Conservation (phyloP, 169 alveolate genomes). For the Cryptosporidium sp. region DNA sequence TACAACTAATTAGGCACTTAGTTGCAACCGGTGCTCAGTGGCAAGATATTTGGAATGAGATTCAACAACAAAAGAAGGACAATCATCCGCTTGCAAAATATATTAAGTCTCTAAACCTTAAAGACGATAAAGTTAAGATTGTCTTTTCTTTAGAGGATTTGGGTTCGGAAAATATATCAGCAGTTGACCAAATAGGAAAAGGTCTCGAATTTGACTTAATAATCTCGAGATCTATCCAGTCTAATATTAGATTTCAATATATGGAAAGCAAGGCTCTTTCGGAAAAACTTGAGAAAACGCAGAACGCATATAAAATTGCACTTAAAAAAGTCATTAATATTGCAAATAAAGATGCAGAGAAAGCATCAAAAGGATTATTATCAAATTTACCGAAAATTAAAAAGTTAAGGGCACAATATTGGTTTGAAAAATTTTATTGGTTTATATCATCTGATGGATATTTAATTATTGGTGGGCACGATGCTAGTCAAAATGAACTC, state of each 20-base stretch:
- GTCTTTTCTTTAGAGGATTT: slow-evolving; percentile 73
- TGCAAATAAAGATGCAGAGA: slow-evolving; percentile 85
- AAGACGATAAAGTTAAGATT: slow-evolving; percentile 69
- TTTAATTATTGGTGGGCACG: slow-evolving; percentile 91
- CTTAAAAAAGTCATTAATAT: slow-evolving; percentile 90
- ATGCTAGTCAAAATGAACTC: slow-evolving; percentile 94
- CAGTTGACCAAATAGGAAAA: slow-evolving; percentile 59
- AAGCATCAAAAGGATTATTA: slow-evolving; percentile 68
- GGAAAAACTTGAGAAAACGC: slow-evolving; percentile 89
- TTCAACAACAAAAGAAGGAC: slow-evolving; percentile 87
- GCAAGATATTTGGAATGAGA: slow-evolving; percentile 90
- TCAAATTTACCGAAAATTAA: slow-evolving; percentile 65
- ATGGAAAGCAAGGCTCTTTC: slow-evolving; percentile 87
- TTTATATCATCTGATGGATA: slow-evolving; percentile 92
- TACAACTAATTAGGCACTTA: slow-evolving; percentile 82
- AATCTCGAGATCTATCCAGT: slow-evolving; percentile 84
- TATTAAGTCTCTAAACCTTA: slow-evolving; percentile 85
- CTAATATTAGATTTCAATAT: slow-evolving; percentile 88
- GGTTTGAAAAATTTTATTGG: slow-evolving; percentile 99
- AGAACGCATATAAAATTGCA: slow-evolving; percentile 89
- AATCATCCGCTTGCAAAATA: slow-evolving; percentile 89
- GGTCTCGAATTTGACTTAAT: slow-evolving; percentile 80
- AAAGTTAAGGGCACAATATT: slow-evolving; percentile 89
- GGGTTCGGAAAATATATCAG: slow-evolving; percentile 9
- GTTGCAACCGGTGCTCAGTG: slow-evolving; percentile 90